Evolutionary conservation across 2,329 filamentous ascomycete species (phyloP).

Genomic region (Aotearoamyces nothofagi): DNA sequence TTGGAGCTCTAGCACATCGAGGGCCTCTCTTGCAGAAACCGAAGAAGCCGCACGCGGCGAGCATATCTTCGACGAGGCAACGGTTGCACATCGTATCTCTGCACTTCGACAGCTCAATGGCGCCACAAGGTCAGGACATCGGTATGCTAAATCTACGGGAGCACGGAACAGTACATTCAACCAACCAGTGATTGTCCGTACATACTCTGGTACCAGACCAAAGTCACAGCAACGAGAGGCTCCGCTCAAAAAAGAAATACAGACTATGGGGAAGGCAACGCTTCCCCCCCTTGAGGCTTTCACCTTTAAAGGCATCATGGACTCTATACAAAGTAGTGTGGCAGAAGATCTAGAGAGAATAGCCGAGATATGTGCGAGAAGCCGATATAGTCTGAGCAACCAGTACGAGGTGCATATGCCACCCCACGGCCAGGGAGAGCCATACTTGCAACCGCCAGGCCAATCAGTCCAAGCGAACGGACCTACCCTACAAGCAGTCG

Average conservation of each 20-base stretch:
- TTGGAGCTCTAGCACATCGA: conserved; percentile 18
- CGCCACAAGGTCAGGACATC: conserved; percentile 22
- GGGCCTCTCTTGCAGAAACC: conserved; percentile 18
- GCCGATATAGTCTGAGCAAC: conserved; percentile 48
- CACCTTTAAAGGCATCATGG: conserved; percentile 49
- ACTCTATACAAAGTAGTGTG: conserved; percentile 33
- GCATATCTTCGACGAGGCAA: conserved; percentile 33
- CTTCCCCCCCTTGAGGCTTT: conserved; percentile 48
- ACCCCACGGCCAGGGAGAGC: conserved; percentile 41
- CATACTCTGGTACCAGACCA: conserved; percentile 36
- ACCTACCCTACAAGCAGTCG: conserved; percentile 37
- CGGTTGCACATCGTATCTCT: conserved; percentile 39
- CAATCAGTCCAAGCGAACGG: conserved; percentile 22
- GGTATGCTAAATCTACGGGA: conserved; percentile 38
- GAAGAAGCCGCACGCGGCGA: conserved; percentile 19
- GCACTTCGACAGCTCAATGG: conserved; percentile 42
- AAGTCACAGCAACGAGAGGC: conserved; percentile 15
- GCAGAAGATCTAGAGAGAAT: conserved; percentile 46
- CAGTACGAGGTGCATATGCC: conserved; percentile 52
- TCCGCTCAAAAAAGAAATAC: conserved; percentile 11
- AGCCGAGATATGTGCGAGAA: conserved; percentile 51
- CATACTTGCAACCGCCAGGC: conserved; percentile 23
- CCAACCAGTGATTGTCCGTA: conserved; percentile 50
- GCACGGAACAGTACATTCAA: conserved; percentile 41
- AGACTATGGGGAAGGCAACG: conserved; percentile 22